Base-by-base conservation (phyloP, 495 filamentous ascomycete genomes). In the Aspergillus homomorphus region DNA sequence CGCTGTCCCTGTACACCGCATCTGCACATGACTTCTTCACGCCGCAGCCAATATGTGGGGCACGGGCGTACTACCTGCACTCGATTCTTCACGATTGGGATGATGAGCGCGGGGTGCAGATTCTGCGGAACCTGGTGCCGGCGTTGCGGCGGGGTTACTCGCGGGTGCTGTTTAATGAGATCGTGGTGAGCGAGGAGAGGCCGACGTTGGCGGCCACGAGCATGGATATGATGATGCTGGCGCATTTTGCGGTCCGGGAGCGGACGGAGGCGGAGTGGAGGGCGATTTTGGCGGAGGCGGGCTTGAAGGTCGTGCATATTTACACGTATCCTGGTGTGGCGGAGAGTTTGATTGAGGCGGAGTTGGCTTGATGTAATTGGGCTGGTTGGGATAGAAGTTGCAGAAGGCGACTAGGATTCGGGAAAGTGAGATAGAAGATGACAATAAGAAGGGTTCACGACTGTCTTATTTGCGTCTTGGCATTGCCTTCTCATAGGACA, bases 241-340 rank as follows among this genome's bases (percentile, higher is more conserved):
- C 67, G 18, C 45, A 70, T 14, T 52, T 66, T 12, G 60, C 67
- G 19, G 67, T 62, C 10, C 62, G 64, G 5, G 77, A 82, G 61
- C 71, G 80, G 10, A 69, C 62, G 4, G 65, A 68, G 60, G 54
- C 56, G 1, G 59, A 71, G 12, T 71, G 66, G 64, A 57, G 50
- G 18, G 24, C 21, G 48, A 42, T 68, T 51, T 63, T 73, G 63
- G 82, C 76, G 12, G 76, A 60, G 56, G 88, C 82, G 69, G 88
- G 85, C 62, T 80, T 89, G 65, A 83, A 76, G 30, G 81, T 90
- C 57, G 81, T 84, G 51, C 67, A 76, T 23, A 76, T 78, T 5
- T 20, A 61, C 18, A 63, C 53, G 1, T 62, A 58, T 49, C 60
- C 58, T 0, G 61, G 62, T 15, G 64, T 57, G 21, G 65, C 63